Conservation (phyloP, 2,329 filamentous ascomycete genomes). For the Lachnellula subtilissima region DNA sequence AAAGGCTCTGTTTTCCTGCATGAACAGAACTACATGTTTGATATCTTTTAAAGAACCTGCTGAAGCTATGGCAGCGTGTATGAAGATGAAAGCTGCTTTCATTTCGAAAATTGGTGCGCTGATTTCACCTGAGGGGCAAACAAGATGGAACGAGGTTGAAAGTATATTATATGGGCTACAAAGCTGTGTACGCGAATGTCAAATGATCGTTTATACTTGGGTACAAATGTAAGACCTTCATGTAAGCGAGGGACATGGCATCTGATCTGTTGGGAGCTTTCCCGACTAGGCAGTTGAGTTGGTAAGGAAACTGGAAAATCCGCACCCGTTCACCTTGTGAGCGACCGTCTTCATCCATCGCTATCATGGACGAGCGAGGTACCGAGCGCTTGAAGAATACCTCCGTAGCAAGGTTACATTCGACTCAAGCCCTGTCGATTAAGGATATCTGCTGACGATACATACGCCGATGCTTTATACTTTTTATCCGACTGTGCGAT, state of each 20-base stretch:
- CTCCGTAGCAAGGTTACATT: background rate
- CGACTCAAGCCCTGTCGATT: background rate
- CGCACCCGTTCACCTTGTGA: background rate
- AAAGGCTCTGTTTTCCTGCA: slow-evolving; percentile 44
- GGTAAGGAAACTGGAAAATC: background rate
- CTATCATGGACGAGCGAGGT: background rate
- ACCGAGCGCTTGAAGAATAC: background rate
- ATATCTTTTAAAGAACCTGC: slow-evolving; percentile 44
- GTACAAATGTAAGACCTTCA: background rate
- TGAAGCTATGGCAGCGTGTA: background rate
- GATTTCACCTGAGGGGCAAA: too few relatives aligned
- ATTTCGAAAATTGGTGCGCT: background rate
- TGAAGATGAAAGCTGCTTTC: background rate
- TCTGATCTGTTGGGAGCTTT: background rate
- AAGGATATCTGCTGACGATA: background rate
- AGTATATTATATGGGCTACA: too few relatives aligned
- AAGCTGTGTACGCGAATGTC: background rate
- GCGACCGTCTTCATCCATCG: background rate
- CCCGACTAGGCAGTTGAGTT: background rate
- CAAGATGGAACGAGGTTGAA: too few relatives aligned
- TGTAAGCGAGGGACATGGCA: background rate
- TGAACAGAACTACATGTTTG: slow-evolving; percentile 52
- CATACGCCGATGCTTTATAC: background rate
- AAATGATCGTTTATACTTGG: background rate
- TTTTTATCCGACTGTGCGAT: background rate